Conservation (phyloP, 352 stramenopile species). For the Phytopythium vexans region DNA sequence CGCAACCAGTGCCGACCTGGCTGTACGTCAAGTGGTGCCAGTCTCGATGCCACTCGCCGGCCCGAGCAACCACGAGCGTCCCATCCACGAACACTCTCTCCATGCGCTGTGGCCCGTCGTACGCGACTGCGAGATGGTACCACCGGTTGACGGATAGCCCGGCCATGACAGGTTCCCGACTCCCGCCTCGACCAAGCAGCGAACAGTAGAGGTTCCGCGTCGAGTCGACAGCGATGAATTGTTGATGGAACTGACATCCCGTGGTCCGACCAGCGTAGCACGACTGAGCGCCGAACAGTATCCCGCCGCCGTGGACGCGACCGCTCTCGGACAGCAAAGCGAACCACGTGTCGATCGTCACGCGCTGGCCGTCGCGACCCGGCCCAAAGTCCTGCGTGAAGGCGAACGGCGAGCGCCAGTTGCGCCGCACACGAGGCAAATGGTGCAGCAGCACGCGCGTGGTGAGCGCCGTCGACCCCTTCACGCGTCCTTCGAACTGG, state of each 20-base stretch:
- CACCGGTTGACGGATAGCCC: constrained; percentile 24
- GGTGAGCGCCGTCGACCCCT: no score
- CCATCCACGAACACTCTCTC: constrained; percentile 35
- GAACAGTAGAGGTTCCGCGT: constrained; percentile 43
- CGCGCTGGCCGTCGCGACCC: constrained; percentile 11
- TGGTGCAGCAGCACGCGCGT: background rate
- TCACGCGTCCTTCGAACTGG: constrained; percentile 13
- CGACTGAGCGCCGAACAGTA: constrained; percentile 44
- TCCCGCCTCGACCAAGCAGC: constrained; percentile 25
- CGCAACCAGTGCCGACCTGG: constrained; percentile 39
- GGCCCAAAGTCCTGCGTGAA: constrained; percentile 17
- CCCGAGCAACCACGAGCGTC: constrained; percentile 12
- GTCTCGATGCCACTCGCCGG: constrained; percentile 21
- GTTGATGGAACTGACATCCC: constrained; percentile 39
- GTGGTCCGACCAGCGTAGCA: constrained; percentile 18
- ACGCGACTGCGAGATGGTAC: constrained; percentile 22
- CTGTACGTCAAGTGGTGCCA: constrained; percentile 32
- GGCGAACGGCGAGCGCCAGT: constrained; percentile 3
- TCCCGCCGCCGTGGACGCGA: constrained; percentile 13
- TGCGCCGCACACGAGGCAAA: no score
- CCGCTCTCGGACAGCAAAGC: constrained; percentile 12
- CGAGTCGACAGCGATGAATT: constrained; percentile 35
- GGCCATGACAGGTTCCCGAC: constrained; percentile 8
- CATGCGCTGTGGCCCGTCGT: background rate
- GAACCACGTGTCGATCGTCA: constrained; percentile 45